Evolutionary conservation across 805 yeast species (phyloP), one percentile per base, ranked within the genome.

Genomic region (Yamadazyma paraphyllophila): DNA sequence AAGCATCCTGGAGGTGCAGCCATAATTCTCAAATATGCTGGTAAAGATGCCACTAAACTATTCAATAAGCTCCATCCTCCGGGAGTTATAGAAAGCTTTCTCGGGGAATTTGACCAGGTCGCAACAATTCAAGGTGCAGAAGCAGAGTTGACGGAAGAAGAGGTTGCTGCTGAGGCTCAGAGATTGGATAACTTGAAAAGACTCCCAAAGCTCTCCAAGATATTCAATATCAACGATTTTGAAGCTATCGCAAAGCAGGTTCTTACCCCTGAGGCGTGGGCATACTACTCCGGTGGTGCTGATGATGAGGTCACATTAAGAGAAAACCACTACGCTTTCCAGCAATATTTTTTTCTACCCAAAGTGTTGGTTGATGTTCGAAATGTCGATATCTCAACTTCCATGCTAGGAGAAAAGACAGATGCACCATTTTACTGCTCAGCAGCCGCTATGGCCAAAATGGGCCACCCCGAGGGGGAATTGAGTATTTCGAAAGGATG

Each of bases 261-360:
- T 5, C 50, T 71, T 13, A 55, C 69, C 2, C 53, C 49, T 4
- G 48, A 55, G 2, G 68, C 74, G 0, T 71, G 67, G 64, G 62
- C 65, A n/a, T 77, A 45, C 24, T 45, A 45, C 31, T 37, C 44
- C 3, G 79, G 88, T 30, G 97, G 89, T 12, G 77, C 96, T 2
- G 96, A 89, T 62, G 96, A 89, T 62, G 97, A 89, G 66, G 78
- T 90, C 55, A 75, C 95, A 2, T 60, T 85, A 60, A 77, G 97
- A 53, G 96, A 90, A 59, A 89, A 90, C 69, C 96, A 88, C 62
- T 76, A 80, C 44, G 94, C 96, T 1, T 89, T 77, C 69, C 94
- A 86, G 59, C 71, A 96, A 33, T 80, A 89, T 45, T 89, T 85
- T 69, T 90, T 90, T 73, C 80, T 85, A 51, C 97, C 97, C 13